Evolutionary conservation across 2,329 filamentous ascomycete genomes (phyloP).

Genomic region (Mollisiaceae sp.): DNA sequence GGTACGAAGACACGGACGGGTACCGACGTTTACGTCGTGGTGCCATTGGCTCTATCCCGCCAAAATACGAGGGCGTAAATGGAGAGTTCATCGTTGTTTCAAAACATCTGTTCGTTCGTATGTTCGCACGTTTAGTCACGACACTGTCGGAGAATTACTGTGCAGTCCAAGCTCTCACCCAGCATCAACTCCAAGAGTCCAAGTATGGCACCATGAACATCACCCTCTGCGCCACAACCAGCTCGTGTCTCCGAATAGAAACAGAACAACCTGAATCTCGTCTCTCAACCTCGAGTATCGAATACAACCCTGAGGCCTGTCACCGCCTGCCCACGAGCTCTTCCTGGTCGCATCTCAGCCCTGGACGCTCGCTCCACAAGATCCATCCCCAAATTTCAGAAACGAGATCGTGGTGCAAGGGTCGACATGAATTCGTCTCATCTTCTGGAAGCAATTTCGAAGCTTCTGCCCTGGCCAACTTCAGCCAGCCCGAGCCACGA

Average conservation of each 20-base stretch:
- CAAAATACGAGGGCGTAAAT: not conserved
- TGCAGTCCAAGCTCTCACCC: not conserved
- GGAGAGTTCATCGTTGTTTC: conserved; percentile 7
- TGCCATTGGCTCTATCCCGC: not conserved
- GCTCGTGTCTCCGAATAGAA: conserved; percentile 28
- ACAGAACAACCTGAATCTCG: conserved; percentile 13
- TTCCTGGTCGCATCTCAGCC: not conserved
- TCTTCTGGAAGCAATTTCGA: conserved; percentile 28
- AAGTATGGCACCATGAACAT: not conserved
- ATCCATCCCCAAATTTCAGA: conserved; percentile 11
- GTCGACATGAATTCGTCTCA: conserved; percentile 12
- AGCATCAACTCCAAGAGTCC: not conserved
- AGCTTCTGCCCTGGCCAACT: conserved; percentile 6
- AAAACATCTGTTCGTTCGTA: conserved; percentile 6
- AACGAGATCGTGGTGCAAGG: conserved; percentile 5
- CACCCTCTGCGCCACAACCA: not conserved
- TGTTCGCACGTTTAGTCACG: not conserved
- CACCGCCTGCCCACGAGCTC: not conserved
- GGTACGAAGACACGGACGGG: not conserved
- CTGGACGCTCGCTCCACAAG: conserved; percentile 7
- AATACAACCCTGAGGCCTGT: conserved; percentile 6
- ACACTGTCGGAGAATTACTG: conserved; percentile 8
- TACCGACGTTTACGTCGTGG: conserved; percentile 4
- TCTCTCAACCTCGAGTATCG: not conserved
- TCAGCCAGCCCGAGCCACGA: not conserved